Conservation (phyloP, 2,329 filamentous ascomycete genomes). For the Plenodomus lindquistii region DNA sequence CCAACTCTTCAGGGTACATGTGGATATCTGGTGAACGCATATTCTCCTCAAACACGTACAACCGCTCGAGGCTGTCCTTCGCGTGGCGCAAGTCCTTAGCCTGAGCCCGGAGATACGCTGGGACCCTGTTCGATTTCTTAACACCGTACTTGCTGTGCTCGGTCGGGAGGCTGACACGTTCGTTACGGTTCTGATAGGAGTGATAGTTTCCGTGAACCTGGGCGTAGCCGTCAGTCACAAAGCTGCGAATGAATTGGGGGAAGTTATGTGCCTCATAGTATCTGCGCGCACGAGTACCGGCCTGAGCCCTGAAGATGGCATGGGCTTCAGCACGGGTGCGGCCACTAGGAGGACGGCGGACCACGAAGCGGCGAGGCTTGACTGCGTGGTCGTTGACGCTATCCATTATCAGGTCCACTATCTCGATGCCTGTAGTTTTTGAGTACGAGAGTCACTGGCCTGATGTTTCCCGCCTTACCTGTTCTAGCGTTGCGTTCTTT, state of each 20-base stretch:
- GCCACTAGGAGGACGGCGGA: background rate
- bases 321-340: background rate
- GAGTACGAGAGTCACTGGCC: background rate
- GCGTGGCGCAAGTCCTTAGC: conserved; percentile 9
- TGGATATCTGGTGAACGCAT: background rate
- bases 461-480: conserved; percentile 6
- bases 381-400: conserved; percentile 2
- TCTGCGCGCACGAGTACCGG: background rate
- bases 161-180: too few relatives aligned
- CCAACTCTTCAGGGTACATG: background rate
- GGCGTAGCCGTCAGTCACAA: too few relatives aligned
- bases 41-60: conserved; percentile 14
- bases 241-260: too few relatives aligned
- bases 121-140: background rate
- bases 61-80: conserved; percentile 9
- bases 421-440: conserved; percentile 18
- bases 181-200: too few relatives aligned
- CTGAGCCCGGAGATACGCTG: conserved; percentile 3
- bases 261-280: too few relatives aligned
- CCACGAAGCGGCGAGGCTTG: background rate
- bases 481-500: conserved; percentile 20
- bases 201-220: too few relatives aligned
- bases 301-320: background rate
- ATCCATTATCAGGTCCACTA: conserved; percentile 35
- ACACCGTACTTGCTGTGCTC: background rate